phyloP scores from a whole-genome alignment of 2,329 filamentous ascomycete species.

The Pseudogymnoascus sp. region DNA sequence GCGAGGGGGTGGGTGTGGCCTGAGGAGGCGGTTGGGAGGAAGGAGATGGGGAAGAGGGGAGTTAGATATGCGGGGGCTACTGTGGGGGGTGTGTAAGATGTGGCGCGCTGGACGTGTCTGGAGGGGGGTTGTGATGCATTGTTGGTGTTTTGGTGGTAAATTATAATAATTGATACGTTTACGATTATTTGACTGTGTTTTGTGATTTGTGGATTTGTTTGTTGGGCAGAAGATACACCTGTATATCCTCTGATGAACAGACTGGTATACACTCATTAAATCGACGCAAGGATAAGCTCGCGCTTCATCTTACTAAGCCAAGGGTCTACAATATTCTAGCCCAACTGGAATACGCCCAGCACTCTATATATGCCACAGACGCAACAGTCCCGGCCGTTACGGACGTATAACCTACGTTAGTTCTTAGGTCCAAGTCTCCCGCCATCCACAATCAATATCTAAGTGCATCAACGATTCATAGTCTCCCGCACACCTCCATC shows the following conservation, averaged over 20 bases:
- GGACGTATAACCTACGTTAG: neutral
- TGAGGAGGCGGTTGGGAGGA: conserved; percentile 62
- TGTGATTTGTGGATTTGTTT: neutral
- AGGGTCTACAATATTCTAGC: neutral
- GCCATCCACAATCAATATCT: neutral
- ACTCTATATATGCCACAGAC: neutral
- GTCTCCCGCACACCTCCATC: neutral
- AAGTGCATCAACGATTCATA: neutral
- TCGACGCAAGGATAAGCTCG: neutral
- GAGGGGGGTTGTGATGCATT: neutral
- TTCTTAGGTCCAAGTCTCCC: neutral
- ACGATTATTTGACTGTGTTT: neutral
- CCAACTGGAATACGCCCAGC: neutral
- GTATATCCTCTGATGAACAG: neutral
- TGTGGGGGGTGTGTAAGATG: neutral
- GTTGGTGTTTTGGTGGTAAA: neutral
- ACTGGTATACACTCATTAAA: neutral
- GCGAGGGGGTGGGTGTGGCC: conserved; percentile 67
- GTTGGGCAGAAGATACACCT: neutral
- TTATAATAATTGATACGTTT: conserved; percentile 1
- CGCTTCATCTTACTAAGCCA: neutral
- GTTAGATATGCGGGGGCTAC: conserved; percentile 39
- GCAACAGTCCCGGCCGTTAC: neutral
- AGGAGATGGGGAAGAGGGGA: conserved; percentile 61
- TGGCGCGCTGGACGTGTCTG: neutral